Base-by-base conservation (phyloP, 352 stramenopile species). In the Phytophthora fragariae region DNA sequence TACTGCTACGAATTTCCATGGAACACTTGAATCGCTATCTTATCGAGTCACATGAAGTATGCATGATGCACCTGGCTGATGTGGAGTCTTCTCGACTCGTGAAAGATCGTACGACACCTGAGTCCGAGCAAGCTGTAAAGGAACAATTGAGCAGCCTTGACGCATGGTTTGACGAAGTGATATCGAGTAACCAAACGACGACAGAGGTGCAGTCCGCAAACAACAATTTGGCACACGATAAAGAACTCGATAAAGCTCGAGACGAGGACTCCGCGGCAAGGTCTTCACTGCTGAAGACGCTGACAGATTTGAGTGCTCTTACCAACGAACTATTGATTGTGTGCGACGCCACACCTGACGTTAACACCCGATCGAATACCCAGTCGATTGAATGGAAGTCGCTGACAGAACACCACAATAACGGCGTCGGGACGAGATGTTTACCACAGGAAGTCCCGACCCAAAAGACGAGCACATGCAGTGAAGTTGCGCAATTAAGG, bases 61-160 rank as follows among this genome's bases (percentile, higher is more conserved):
- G 47, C 11, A 58, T 50, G 37, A 79, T 77, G 69, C 69, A 72
- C 15, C 27, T 68, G n/a, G 60, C 59, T 46, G 73, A 80, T 19
- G 31, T 46, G 14, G 73, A 80, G 24, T 78, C 61, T 27, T 64
- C 52, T 58, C 33, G 8, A 17, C 33, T 62, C 10, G 4, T 14
- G 55, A 41, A 44, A 17, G 39, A 24, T 27, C 11, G n/a, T 6
- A 15, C n/a, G 14, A 50, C 47, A 10, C 35, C 9, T 44, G 55
- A 69, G 17, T 41, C 59, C 15, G 52, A 81, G 21, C 44, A 64
- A 5, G 31, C 80, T 15, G 66, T 89, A 52, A 70, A 79, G 33
- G 77, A 80, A 17, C 73, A 91, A 41, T 53, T 91, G 41, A 80
- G 73, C 41, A 88, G 76, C 44, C 50, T 91, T 2, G 77, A 91